These are phyloP conservation scores for Isochrysis galbana DNA, from an alignment of 78 protist species.

Conservation along the genomic window DNA sequence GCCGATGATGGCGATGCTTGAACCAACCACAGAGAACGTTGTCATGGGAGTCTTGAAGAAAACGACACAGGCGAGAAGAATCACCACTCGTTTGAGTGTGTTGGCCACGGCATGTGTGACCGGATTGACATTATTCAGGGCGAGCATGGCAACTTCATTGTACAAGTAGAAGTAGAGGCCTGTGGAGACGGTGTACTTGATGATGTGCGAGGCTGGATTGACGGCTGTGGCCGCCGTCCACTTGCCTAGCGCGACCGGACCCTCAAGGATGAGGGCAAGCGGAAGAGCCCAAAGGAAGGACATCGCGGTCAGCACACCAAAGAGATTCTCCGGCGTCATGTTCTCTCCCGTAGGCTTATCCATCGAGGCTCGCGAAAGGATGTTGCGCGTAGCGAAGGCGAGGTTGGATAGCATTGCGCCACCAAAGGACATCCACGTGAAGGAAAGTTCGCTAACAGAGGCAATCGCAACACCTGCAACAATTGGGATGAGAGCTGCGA, in stretches of 20 bases:
- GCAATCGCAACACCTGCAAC: neutral
- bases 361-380: neutral
- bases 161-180: neutral
- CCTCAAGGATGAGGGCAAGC: neutral
- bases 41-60: slow-evolving; percentile 6
- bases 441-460: neutral
- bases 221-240: neutral
- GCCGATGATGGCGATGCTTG: neutral
- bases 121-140: neutral
- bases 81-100: slow-evolving; percentile 9
- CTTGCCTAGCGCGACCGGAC: neutral
- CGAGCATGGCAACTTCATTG: neutral
- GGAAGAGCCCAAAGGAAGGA: neutral
- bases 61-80: neutral
- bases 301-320: neutral
- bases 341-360: neutral
- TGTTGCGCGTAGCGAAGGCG: neutral
- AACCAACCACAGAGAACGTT: neutral
- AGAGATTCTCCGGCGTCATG: slow-evolving; percentile 27
- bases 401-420: slow-evolving; percentile 13
- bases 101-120: slow-evolving; percentile 17
- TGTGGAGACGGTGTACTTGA: neutral
- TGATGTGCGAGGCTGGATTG: neutral
- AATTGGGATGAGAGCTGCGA: neutral
- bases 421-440: neutral